Evolutionary conservation across 768 basidiomycete species (phyloP).

Genomic region (Russula ochroleuca): DNA sequence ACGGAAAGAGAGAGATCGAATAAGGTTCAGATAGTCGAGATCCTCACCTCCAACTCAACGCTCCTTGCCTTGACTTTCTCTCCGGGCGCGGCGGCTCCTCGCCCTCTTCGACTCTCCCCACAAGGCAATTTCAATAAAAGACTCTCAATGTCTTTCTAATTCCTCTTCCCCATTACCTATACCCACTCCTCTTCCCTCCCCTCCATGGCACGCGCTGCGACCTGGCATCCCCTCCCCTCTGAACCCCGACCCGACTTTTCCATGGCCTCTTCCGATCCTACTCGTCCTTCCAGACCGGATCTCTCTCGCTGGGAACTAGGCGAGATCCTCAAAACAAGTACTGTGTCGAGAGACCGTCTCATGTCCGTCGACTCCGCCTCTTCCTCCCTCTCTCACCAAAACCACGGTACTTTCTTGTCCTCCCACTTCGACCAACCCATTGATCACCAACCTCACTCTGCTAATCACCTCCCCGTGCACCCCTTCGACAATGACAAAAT

Average conservation of each 20-base stretch:
- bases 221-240: conserved; percentile 24
- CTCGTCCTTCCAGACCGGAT: conserved; percentile 38
- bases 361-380: conserved; percentile 42
- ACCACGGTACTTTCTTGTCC: conserved; percentile 46
- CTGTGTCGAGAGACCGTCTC: conserved; percentile 42
- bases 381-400: conserved; percentile 39
- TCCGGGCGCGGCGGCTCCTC: conserved; percentile 7
- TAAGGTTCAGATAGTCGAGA: conserved; percentile 17
- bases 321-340: conserved; percentile 43
- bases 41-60: background rate
- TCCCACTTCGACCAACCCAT: conserved; percentile 38
- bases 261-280: conserved; percentile 30
- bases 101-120: conserved; percentile 6
- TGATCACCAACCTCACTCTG: conserved; percentile 35
- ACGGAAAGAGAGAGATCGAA: background rate
- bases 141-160: conserved; percentile 21
- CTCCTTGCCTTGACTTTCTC: conserved; percentile 5
- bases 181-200: conserved; percentile 11
- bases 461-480: conserved; percentile 36
- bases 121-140: conserved; percentile 30
- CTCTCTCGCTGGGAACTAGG: conserved; percentile 41
- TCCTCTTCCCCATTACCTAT: conserved; percentile 19
- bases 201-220: conserved; percentile 25
- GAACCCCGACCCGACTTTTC: conserved; percentile 29
- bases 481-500: conserved; percentile 51